phyloP scores from a whole-genome alignment of 192 early-diverging fungal species.

The Rhizophagus sp. region DNA sequence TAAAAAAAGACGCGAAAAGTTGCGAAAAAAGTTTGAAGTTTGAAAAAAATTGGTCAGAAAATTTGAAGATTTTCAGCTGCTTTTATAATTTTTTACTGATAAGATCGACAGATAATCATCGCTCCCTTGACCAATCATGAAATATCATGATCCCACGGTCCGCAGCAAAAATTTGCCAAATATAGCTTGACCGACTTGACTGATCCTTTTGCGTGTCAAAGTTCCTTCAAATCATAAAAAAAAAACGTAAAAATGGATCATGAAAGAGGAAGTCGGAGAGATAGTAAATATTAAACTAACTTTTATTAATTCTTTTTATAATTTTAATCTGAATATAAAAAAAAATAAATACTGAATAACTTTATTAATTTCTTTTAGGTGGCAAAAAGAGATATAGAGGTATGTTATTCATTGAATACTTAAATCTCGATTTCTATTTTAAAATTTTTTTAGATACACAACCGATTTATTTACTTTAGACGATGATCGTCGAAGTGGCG shows the following conservation, averaged over 20 bases:
- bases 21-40: too few species aligned
- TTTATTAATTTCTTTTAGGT: background rate
- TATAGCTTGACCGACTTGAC: too few species aligned
- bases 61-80: too few species aligned
- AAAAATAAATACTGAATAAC: too few species aligned
- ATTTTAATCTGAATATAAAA: background rate
- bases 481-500: slow-evolving; percentile 4
- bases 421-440: background rate
- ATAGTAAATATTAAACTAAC: background rate
- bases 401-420: background rate
- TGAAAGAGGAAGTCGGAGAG: background rate
- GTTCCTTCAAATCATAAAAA: background rate
- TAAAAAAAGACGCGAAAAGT: too few species aligned
- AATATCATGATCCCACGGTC: too few species aligned
- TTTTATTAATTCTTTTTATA: background rate
- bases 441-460: background rate
- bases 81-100: too few species aligned
- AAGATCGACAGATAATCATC: too few species aligned
- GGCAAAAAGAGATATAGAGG: slow-evolving; percentile 11
- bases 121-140: too few species aligned
- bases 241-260: background rate
- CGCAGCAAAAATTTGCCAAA: too few species aligned
- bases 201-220: too few species aligned
- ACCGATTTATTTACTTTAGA: background rate
- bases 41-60: too few species aligned